phyloP scores from a whole-genome alignment of 1,284 basidiomycete species.

The Vanrija sp. region DNA sequence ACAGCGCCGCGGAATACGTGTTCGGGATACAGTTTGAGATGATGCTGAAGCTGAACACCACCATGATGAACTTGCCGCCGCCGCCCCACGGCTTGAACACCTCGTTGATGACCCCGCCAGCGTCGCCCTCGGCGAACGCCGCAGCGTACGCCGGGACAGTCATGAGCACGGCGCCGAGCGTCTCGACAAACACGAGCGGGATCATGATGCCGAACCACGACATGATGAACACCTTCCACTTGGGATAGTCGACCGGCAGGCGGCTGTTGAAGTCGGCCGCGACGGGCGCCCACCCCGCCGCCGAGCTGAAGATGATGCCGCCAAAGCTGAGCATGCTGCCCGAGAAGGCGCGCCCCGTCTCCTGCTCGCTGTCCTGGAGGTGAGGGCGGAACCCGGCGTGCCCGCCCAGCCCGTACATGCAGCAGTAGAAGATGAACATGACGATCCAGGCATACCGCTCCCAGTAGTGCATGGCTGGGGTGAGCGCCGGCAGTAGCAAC shows the following conservation, averaged over 20 bases:
- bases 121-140: conserved; percentile 54
- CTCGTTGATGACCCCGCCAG: conserved; percentile 50
- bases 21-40: conserved; percentile 61
- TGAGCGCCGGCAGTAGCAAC: not conserved
- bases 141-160: conserved; percentile 56
- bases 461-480: conserved; percentile 56
- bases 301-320: conserved; percentile 58
- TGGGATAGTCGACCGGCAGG: conserved; percentile 52
- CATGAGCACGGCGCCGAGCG: conserved; percentile 56
- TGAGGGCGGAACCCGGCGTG: conserved; percentile 55
- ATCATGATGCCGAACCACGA: conserved; percentile 58
- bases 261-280: conserved; percentile 57
- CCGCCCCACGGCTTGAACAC: conserved; percentile 32
- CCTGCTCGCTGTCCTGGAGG: conserved; percentile 53
- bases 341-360: conserved; percentile 51
- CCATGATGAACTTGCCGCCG: conserved; percentile 55
- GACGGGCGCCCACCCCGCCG: conserved; percentile 50
- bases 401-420: conserved; percentile 56
- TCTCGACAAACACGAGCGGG: conserved; percentile 55
- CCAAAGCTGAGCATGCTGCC: conserved; percentile 56
- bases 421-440: conserved; percentile 57
- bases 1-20: conserved; percentile 58
- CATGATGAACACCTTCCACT: conserved; percentile 55
- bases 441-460: conserved; percentile 63
- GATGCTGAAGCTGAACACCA: conserved; percentile 58